phyloP scores from a whole-genome alignment of 208 protist genomes.

The Trypanosoma brucei region DNA sequence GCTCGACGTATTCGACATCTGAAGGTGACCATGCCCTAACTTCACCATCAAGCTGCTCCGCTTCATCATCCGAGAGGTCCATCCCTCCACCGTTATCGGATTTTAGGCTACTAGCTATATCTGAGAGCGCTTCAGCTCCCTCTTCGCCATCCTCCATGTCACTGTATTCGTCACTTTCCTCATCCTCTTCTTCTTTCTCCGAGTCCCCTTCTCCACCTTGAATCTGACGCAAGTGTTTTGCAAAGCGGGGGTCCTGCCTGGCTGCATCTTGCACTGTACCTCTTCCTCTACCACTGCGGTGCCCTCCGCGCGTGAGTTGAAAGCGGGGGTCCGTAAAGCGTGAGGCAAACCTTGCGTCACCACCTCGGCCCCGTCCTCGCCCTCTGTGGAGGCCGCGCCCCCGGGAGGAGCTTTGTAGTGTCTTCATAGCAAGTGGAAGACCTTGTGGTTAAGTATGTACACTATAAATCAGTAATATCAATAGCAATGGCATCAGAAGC shows the following conservation, averaged over 20 bases:
- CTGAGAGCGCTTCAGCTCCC: constrained; percentile 3
- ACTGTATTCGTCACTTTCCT: constrained; percentile 1
- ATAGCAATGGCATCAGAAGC: too few relatives aligned
- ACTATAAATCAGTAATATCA: too few relatives aligned
- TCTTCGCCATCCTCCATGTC: constrained; percentile 12
- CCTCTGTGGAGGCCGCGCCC: constrained; percentile 24
- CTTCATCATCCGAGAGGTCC: constrained; percentile 14
- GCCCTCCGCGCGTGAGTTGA: constrained; percentile 34
- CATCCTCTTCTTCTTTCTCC: constrained; percentile 32
- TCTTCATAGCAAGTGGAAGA: constrained; percentile 44
- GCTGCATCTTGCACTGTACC: constrained; percentile 28
- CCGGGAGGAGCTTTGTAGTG: constrained; percentile 55
- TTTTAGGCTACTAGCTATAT: not conserved
- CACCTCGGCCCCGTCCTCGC: constrained; percentile 27
- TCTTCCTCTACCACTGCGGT: not conserved
- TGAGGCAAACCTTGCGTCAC: constrained; percentile 69
- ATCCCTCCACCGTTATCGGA: constrained; percentile 2
- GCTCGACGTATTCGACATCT: constrained; percentile 74
- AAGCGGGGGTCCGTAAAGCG: constrained; percentile 89
- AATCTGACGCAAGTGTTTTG: constrained; percentile 37
- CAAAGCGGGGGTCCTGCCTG: constrained; percentile 64
- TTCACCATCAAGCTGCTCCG: constrained; percentile 45
- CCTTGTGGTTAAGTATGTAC: not conserved
- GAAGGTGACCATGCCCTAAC: constrained; percentile 65
- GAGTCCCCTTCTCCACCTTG: constrained; percentile 12